phyloP scores from a whole-genome alignment of 2,329 filamentous ascomycete species.

The Fusarium sp. region DNA sequence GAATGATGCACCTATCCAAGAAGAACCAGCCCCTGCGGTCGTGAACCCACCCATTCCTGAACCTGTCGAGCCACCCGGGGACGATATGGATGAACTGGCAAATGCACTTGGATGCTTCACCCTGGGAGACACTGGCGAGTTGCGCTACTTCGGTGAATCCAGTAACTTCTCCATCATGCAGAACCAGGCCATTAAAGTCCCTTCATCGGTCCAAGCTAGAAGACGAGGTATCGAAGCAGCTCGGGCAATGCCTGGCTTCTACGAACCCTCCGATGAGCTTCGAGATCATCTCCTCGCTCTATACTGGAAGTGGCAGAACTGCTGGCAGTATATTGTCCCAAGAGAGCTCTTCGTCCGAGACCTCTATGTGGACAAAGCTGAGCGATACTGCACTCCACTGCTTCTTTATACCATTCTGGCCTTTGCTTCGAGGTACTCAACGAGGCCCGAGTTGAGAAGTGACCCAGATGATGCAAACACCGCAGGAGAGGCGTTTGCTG shows the following conservation, averaged over 20 bases:
- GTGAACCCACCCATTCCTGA: not conserved
- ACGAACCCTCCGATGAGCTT: constrained; percentile 2
- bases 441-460: not conserved
- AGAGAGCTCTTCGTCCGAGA: constrained; percentile 9
- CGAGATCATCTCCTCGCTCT: not conserved
- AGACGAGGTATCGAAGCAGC: not conserved
- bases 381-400: not conserved
- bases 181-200: constrained; percentile 10
- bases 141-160: constrained; percentile 12
- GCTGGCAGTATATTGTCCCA: constrained; percentile 10
- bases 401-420: not conserved
- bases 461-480: constrained; percentile 12
- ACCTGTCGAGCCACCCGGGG: not conserved
- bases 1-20: not conserved
- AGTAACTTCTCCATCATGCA: constrained; percentile 18
- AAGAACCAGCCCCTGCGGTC: not conserved
- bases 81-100: constrained; percentile 7
- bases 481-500: not conserved
- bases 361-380: not conserved
- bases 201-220: not conserved
- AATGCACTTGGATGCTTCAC: constrained; percentile 8
- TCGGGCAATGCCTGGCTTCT: not conserved
- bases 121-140: constrained; percentile 8
- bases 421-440: not conserved
- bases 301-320: constrained; percentile 15